Evolutionary conservation across 768 basidiomycete species (phyloP).

Genomic region (Xerocomus potaroensis): DNA sequence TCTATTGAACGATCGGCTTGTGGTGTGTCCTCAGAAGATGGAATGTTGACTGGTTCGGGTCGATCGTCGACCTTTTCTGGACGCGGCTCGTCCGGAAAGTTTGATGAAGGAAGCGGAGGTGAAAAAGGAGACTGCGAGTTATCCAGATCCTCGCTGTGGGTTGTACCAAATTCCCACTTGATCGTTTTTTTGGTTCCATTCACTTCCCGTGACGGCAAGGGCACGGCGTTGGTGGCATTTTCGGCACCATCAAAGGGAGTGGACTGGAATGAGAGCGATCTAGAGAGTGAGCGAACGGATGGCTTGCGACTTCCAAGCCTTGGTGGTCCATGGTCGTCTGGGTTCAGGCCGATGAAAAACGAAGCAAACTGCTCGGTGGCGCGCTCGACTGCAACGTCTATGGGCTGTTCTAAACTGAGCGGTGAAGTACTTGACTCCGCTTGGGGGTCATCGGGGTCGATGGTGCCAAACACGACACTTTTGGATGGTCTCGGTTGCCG

Average conservation of each 20-base stretch:
- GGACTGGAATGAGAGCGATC: slow-evolving; percentile 1
- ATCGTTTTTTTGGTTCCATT: slow-evolving; percentile 16
- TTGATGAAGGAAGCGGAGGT: neutral
- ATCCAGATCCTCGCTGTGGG: slow-evolving; percentile 16
- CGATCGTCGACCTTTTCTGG: neutral
- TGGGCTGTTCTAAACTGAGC: slow-evolving; percentile 5
- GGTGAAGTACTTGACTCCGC: neutral
- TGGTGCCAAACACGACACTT: slow-evolving; percentile 52
- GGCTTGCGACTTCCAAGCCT: slow-evolving; percentile 26
- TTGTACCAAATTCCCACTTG: slow-evolving; percentile 61
- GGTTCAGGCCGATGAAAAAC: slow-evolving; percentile 45
- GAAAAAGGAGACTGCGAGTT: neutral
- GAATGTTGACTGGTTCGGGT: neutral
- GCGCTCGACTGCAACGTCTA: slow-evolving; percentile 14
- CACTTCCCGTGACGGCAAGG: slow-evolving; percentile 1
- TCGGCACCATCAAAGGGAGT: neutral
- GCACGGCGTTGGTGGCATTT: neutral
- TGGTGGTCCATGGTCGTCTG: slow-evolving; percentile 31
- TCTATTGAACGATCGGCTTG: slow-evolving; percentile 3
- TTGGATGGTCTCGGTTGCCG: slow-evolving; percentile 9
- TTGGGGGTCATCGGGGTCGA: slow-evolving; percentile 30
- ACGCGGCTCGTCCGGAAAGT: neutral
- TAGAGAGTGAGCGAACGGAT: slow-evolving; percentile 18
- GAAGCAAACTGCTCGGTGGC: slow-evolving; percentile 29
- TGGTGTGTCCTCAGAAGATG: neutral